Base-by-base conservation (phyloP, 1,284 basidiomycete genomes). In the Lentinula novae-zelandiae region DNA sequence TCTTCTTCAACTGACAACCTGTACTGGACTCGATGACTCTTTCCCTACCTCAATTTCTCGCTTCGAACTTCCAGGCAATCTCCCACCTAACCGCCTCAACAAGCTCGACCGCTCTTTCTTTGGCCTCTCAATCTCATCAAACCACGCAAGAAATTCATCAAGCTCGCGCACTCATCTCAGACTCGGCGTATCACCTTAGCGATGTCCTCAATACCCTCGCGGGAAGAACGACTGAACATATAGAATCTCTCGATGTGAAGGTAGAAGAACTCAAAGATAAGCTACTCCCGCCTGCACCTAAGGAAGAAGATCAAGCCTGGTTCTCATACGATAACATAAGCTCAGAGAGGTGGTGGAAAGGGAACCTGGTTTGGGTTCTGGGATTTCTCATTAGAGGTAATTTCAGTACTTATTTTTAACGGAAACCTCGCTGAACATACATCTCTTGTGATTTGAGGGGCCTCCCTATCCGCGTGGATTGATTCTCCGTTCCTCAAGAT, bases 321-420 rank as follows among this genome's bases (percentile, higher is more conserved):
- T 46, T 53, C 5, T 50, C 34, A 49, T 51, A 54, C 17, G 52
- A 60, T 5, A 54, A 22, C 8, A 44, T 54, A 8, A 51, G 17
- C 5, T 56, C 36, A 20, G 60, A 55, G 22, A 40, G 39, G 48
- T 57, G 60, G 60, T 61, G 60, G 60, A 61, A 44, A 31, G 48
- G 49, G 1, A 52, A 49, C 17, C n/a, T 61, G 17, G 40, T 61
- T 15, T 44, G 39, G 13, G 9, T 53, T 31, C 15, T 49, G 12
- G 42, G 39, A 22, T 38, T 39, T n/a, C 9, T 60, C 6, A 22
- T 60, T 8, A 48, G 44, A 55, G 58, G 58, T 60, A 44, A 7
- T 51, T 27, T 51, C 2, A n/a, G 22, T 27, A 27, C 8, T 17
- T 7, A 33, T 52, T 52, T 17, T 12, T 0, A 5, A n/a, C 1